These are phyloP conservation scores for Gentiana dahurica DNA, from an alignment of 257 asterid species.

Conservation along the genomic window DNA sequence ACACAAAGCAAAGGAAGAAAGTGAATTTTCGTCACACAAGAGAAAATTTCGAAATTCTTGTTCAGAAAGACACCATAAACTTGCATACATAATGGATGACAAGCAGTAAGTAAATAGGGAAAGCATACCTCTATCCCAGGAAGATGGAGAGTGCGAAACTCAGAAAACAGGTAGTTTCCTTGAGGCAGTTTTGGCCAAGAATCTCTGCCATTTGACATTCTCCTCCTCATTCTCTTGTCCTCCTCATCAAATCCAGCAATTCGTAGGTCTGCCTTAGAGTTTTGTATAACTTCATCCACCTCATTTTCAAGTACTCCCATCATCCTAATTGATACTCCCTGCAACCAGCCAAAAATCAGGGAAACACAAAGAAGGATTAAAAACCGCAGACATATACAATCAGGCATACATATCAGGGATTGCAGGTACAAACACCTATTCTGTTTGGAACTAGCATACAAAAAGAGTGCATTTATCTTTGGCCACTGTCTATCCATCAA, in stretches of 20 bases:
- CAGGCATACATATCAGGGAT: too few species aligned
- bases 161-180: conserved; percentile 70
- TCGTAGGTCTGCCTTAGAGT: conserved; percentile 51
- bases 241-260: conserved; percentile 94
- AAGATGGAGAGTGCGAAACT: conserved; percentile 65
- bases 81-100: background rate
- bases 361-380: background rate
- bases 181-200: conserved; percentile 49
- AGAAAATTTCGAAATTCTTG: too few species aligned
- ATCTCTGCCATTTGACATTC: conserved; percentile 27
- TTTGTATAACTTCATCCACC: conserved; percentile 62
- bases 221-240: conserved; percentile 58
- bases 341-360: conserved; percentile 15
- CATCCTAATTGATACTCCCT: conserved; percentile 82
- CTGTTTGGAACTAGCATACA: too few species aligned
- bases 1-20: too few species aligned
- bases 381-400: too few species aligned
- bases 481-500: too few species aligned
- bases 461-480: too few species aligned
- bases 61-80: too few species aligned
- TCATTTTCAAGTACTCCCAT: conserved; percentile 79
- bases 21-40: too few species aligned
- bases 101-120: background rate
- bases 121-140: conserved; percentile 70
- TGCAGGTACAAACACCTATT: too few species aligned